Evolutionary conservation across 257 asterid genomes (phyloP), one percentile per base, ranked within the genome.

Genomic region (Ballota nigra): DNA sequence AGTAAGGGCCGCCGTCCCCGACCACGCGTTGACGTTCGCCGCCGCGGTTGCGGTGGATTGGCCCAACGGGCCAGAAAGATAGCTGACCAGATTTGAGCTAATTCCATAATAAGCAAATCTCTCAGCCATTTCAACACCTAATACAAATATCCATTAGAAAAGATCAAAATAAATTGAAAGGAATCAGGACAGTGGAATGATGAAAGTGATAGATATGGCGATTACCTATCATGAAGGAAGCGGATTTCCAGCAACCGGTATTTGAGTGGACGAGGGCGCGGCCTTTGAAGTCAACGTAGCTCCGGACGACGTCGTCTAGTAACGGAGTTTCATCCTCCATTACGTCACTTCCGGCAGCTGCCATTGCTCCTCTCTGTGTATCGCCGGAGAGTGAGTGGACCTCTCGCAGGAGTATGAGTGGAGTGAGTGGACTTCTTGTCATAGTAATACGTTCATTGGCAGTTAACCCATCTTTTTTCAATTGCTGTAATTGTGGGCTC

Each of bases 191-290:
- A 0, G 3, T 12, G 5, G 41, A 28, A 29, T 4, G 16, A 11
- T 11, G n/a, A 10, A 18, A 2, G 8, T 15, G 19, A 3, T 2
- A 8, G 13, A 19, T 47, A 55, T 11, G 40, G 40, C 9, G 10
- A 41, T n/a, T 70, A 77, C 82, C 83, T 18, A 81, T 81, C 49
- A 78, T 81, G 76, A 77, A 81, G 43, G 78, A 49, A 61, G 84
- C 78, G 2, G 84, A 80, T 51, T 65, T 77, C 84, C 84, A 80
- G 82, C 82, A 62, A 34, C 85, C 83, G 60, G 83, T 60, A 4
- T 49, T 67, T 0, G 80, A 67, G 43, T 68, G 81, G 34, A 47
- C 47, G 52, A 74, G 59, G 9, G 75, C 63, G 11, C 72, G 75
- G 70, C 76, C 70, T 47, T 72, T 71, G 75, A 38, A 78, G 49